Evolutionary conservation across 176 grass and related monocot species (phyloP).

Genomic region (Aechmea fasciata): DNA sequence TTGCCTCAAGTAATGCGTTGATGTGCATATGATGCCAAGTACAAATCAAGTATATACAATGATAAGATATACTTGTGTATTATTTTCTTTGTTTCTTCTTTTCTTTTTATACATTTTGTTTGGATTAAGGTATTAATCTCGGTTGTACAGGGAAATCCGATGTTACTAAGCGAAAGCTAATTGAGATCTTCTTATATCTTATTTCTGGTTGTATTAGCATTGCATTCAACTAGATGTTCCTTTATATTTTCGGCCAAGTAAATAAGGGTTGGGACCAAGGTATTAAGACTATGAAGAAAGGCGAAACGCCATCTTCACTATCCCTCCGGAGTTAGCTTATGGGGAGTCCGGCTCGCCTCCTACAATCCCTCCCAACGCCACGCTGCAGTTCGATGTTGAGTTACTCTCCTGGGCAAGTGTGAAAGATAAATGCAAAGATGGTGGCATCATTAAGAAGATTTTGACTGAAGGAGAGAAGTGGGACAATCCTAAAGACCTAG

Average conservation of each 20-base stretch:
- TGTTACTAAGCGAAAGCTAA: too few species aligned
- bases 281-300: constrained; percentile 88
- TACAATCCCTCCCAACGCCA: constrained; percentile 63
- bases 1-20: background rate
- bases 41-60: too few species aligned
- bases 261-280: constrained; percentile 93
- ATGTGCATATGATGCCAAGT: background rate
- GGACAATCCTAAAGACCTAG: constrained; percentile 79
- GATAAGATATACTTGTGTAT: too few species aligned
- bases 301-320: constrained; percentile 83
- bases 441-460: constrained; percentile 70
- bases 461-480: constrained; percentile 68
- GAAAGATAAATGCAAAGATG: constrained; percentile 81
- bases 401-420: constrained; percentile 70
- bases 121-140: too few species aligned
- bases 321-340: constrained; percentile 71
- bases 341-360: constrained; percentile 68
- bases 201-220: too few species aligned
- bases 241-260: constrained; percentile 40
- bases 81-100: too few species aligned
- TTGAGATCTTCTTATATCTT: too few species aligned
- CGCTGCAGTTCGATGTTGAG: constrained; percentile 73
- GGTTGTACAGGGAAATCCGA: too few species aligned
- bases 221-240: too few species aligned
- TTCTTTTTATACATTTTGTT: too few species aligned